Conservation (phyloP, 805 yeast species). For the Maudiozyma serrabonitensis region DNA sequence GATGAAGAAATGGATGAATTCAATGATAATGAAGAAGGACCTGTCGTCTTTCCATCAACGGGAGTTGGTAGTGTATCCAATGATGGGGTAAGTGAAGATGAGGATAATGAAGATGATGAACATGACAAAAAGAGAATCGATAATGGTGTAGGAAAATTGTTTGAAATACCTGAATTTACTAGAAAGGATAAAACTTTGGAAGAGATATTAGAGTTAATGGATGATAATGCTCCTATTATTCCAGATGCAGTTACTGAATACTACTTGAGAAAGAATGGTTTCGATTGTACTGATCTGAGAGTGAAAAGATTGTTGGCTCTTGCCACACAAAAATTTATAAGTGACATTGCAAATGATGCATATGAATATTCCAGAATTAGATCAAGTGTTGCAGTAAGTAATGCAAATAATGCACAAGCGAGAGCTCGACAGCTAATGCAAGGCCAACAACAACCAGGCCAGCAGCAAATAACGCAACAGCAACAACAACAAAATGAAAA, state of each 20-base stretch:
- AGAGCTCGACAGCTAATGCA: constrained; percentile 71
- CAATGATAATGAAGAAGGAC: constrained; percentile 28
- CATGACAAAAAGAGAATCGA: constrained; percentile 14
- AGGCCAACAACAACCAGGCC: constrained; percentile 45
- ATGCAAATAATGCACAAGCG: constrained; percentile 75
- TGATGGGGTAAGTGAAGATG: constrained; percentile 8
- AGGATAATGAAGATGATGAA: constrained; percentile 10
- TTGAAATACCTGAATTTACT: constrained; percentile 57
- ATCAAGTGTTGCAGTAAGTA: constrained; percentile 78
- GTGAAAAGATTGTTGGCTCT: constrained; percentile 79
- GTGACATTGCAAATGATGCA: constrained; percentile 93
- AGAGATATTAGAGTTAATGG: constrained; percentile 82
- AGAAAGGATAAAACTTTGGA: constrained; percentile 73
- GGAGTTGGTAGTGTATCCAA: neutral
- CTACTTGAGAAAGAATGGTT: constrained; percentile 76
- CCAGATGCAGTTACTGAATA: constrained; percentile 96
- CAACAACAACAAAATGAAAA: constrained; percentile 37
- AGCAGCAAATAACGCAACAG: constrained; percentile 29
- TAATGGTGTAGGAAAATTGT: constrained; percentile 26
- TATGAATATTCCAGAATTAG: constrained; percentile 91
- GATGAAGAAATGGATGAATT: constrained; percentile 30
- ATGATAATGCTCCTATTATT: constrained; percentile 88
- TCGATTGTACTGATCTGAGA: constrained; percentile 67
- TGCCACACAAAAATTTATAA: constrained; percentile 91
- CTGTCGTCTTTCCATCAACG: constrained; percentile 13